Conservation (phyloP, 108 stramenopile genomes). For the Pseudonitzschia multiseries region DNA sequence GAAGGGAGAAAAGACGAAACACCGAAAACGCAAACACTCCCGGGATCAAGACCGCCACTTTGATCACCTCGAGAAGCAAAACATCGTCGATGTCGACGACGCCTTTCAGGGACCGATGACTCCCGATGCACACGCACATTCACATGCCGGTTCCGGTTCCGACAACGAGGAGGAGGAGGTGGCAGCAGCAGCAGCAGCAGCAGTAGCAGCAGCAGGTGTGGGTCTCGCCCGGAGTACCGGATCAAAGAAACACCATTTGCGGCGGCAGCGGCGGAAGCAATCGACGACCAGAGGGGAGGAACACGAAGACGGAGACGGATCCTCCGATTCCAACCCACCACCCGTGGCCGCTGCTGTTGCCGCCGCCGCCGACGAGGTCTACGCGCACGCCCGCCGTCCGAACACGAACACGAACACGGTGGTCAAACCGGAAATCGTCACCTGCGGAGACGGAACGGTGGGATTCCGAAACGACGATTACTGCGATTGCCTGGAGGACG, state of each 20-base stretch:
- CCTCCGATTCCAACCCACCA: too few relatives aligned
- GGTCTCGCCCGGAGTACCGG: too few relatives aligned
- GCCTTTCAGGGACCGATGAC: background rate
- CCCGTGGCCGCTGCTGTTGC: too few relatives aligned
- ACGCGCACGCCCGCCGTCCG: background rate
- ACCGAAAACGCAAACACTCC: background rate
- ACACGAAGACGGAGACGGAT: background rate
- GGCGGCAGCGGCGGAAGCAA: background rate
- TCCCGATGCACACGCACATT: too few relatives aligned
- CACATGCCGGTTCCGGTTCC: too few relatives aligned
- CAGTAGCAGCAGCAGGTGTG: too few relatives aligned
- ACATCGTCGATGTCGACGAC: background rate
- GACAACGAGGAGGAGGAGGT: too few relatives aligned
- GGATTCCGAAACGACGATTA: slow-evolving; percentile 74
- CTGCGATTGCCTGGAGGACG: slow-evolving; percentile 70
- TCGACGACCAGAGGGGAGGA: background rate
- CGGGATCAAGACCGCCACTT: background rate
- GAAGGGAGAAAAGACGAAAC: background rate
- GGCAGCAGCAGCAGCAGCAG: too few relatives aligned
- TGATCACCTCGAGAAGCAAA: background rate
- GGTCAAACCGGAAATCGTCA: slow-evolving; percentile 10
- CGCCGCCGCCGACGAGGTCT: too few relatives aligned
- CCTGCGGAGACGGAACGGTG: slow-evolving; percentile 21
- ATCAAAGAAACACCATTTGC: background rate
- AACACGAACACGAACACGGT: background rate